Percentiles rank a stretch among this genome's conserved stretches.
Evolutionary conservation across 768 basidiomycete species (phyloP).

Genomic region (Boletus rubescentipes): DNA sequence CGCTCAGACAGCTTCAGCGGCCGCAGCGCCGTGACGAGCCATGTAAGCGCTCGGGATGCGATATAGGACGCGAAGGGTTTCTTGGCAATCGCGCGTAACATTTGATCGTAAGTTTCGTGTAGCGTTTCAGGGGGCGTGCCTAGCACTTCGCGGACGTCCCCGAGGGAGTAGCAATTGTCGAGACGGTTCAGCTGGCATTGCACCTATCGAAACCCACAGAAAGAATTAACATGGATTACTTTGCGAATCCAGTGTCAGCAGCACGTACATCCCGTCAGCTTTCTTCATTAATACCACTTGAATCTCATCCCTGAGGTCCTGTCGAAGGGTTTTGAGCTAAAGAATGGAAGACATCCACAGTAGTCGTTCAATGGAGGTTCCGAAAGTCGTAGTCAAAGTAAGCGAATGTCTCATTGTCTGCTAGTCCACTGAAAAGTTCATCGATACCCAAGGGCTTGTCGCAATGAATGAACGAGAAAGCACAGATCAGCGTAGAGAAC

Average conservation of each 20-base stretch:
- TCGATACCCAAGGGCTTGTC: no score
- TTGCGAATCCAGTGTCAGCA: neutral
- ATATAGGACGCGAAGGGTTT: neutral
- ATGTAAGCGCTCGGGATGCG: no score
- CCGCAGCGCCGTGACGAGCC: no score
- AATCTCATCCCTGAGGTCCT: neutral
- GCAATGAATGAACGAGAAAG: no score
- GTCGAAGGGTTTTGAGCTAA: neutral
- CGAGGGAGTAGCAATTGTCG: neutral
- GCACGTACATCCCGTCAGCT: neutral
- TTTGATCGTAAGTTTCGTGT: constrained; percentile 7
- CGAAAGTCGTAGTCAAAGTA: no score
- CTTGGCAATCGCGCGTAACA: neutral
- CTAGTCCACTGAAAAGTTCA: no score
- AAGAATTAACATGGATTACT: no score
- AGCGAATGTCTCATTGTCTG: no score
- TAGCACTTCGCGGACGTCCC: neutral
- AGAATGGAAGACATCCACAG: no score
- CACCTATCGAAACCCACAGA: neutral
- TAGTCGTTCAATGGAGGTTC: no score
- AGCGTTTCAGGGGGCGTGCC: neutral
- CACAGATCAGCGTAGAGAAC: no score
- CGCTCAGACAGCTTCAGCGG: no score
- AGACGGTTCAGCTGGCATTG: neutral
- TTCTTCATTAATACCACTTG: neutral